Percentiles rank a stretch among this genome's conserved stretches.
Evolutionary conservation across 1,139 yeast species (phyloP).

Genomic region (Candida glucosophila): DNA sequence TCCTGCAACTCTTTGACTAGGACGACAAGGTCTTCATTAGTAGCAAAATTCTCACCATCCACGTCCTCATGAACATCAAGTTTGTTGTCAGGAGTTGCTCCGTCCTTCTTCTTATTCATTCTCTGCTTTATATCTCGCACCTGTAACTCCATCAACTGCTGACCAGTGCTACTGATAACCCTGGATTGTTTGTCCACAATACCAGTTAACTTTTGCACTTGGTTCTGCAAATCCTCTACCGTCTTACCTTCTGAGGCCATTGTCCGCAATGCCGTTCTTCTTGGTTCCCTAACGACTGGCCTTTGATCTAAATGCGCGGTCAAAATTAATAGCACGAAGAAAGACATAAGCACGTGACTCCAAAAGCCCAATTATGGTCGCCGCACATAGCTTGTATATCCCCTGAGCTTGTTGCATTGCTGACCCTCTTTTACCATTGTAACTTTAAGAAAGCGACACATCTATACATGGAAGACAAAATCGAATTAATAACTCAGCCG

Average conservation of each 20-base stretch:
- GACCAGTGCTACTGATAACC: conserved; percentile 55
- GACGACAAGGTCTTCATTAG: conserved; percentile 77
- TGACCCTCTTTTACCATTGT: too few species aligned
- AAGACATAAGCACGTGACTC: too few species aligned
- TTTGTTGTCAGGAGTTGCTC: conserved; percentile 58
- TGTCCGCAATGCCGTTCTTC: too few species aligned
- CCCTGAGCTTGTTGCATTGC: too few species aligned
- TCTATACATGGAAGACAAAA: too few species aligned
- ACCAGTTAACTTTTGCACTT: conserved; percentile 39
- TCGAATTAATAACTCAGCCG: conserved; percentile 16
- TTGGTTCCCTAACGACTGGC: too few species aligned
- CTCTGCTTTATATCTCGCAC: conserved; percentile 37
- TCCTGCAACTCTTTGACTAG: conserved; percentile 84
- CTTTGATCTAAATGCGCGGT: too few species aligned
- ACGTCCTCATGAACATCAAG: conserved; percentile 10
- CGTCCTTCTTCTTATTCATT: too few species aligned
- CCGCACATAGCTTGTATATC: too few species aligned
- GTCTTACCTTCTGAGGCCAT: conserved; percentile 2
- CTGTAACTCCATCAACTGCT: conserved; percentile 64
- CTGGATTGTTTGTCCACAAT: conserved; percentile 41
- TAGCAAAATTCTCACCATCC: conserved; percentile 56
- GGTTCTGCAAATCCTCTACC: conserved; percentile 3
- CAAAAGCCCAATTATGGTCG: too few species aligned
- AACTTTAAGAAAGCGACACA: too few species aligned
- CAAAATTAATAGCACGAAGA: too few species aligned